Conservation (phyloP, 306 rosid species). For the Quillaja saponaria region DNA sequence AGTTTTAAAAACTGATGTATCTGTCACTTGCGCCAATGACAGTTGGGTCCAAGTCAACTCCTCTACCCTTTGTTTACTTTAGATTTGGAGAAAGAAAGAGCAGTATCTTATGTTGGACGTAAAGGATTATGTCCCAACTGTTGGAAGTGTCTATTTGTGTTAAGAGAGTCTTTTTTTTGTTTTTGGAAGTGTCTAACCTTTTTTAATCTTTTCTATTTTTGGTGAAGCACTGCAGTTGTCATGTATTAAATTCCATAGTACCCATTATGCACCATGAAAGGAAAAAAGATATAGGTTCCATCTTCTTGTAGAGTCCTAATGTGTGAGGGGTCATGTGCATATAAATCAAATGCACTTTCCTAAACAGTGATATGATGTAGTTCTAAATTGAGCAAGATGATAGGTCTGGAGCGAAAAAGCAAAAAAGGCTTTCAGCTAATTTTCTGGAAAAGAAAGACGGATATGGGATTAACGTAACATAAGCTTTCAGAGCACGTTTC, state of each 20-base stretch:
- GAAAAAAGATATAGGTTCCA: conserved; percentile 7
- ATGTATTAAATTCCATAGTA: conserved; percentile 1
- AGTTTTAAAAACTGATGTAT: too few species aligned
- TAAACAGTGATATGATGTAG: conserved; percentile 11
- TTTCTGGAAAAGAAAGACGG: background rate
- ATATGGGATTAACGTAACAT: background rate
- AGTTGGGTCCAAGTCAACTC: too few species aligned
- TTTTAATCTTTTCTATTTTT: background rate
- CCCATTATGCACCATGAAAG: conserved; percentile 15
- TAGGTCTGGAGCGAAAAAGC: too few species aligned
- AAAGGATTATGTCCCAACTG: too few species aligned
- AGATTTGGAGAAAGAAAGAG: too few species aligned
- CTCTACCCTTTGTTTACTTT: too few species aligned
- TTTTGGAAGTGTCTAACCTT: background rate
- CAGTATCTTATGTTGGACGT: too few species aligned
- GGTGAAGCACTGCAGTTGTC: background rate
- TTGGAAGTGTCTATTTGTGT: background rate
- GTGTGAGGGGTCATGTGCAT: background rate
- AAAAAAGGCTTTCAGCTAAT: background rate
- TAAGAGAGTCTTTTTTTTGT: background rate
- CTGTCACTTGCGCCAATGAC: too few species aligned
- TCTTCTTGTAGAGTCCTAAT: conserved; percentile 5
- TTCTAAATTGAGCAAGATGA: conserved; percentile 7
- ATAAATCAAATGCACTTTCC: conserved; percentile 14
- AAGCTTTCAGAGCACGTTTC: too few species aligned